Percentiles rank a stretch among this genome's conserved stretches.
phyloP scores from a whole-genome alignment of 257 asterid genomes.

The Forsythia viridissima region DNA sequence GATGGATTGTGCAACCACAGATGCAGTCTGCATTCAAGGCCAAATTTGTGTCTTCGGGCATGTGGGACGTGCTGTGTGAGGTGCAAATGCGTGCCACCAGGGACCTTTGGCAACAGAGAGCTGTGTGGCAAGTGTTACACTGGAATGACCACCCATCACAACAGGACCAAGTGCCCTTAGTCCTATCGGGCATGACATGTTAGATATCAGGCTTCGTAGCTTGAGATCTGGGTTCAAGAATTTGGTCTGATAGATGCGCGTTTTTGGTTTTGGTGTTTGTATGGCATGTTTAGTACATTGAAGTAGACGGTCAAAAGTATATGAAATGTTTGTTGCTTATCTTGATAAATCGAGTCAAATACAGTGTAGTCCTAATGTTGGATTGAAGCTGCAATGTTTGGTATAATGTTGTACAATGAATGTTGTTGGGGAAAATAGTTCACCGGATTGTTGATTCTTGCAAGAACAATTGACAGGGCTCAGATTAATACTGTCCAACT shows the following conservation, averaged over 20 bases:
- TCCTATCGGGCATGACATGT: not conserved
- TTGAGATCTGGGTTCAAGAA: not conserved
- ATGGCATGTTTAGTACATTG: not conserved
- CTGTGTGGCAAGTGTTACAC: slow-evolving; percentile 64
- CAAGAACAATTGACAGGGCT: too few relatives aligned
- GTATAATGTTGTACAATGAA: too few relatives aligned
- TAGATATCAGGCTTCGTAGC: not conserved
- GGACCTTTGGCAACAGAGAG: slow-evolving; percentile 68
- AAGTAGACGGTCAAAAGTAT: not conserved
- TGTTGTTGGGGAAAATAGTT: too few relatives aligned
- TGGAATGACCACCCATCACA: slow-evolving; percentile 59
- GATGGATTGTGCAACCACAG: slow-evolving; percentile 43
- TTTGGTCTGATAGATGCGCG: not conserved
- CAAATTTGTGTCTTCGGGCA: slow-evolving; percentile 47
- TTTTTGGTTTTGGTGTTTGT: not conserved
- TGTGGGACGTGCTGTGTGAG: slow-evolving; percentile 65
- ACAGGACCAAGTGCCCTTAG: slow-evolving; percentile 60
- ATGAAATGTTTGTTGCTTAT: too few relatives aligned
- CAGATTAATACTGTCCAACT: too few relatives aligned
- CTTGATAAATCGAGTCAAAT: not conserved
- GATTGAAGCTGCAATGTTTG: not conserved
- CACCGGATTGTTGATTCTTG: too few relatives aligned
- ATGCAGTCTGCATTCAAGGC: slow-evolving; percentile 69
- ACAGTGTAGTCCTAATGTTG: not conserved
- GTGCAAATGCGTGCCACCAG: slow-evolving; percentile 73